These are phyloP conservation scores for Sphagnum magellanicum DNA, from an alignment of 228 moss, liverwort and hornwort genomes.

Conservation along the genomic window DNA sequence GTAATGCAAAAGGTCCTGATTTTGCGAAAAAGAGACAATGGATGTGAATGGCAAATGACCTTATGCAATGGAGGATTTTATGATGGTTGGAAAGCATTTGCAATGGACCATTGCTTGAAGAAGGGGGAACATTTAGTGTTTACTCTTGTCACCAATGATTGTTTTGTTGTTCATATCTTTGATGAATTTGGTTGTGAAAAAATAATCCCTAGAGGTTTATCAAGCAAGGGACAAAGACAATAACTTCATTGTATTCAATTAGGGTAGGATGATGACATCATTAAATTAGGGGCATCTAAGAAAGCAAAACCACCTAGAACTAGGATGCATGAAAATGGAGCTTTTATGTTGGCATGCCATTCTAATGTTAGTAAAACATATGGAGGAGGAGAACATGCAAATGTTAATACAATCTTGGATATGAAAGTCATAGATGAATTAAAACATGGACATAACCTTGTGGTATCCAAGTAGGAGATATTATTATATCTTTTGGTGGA, in stretches of 20 bases:
- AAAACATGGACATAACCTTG: background rate
- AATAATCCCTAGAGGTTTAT: background rate
- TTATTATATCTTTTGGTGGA: too few species aligned
- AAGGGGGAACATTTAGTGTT: constrained; percentile 34
- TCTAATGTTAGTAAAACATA: background rate
- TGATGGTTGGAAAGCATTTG: constrained; percentile 37
- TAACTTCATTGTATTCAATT: too few species aligned
- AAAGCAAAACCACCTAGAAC: background rate
- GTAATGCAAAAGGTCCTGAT: constrained; percentile 4
- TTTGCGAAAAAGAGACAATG: constrained; percentile 13
- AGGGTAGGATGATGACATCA: background rate
- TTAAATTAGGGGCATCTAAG: background rate
- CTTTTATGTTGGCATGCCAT: too few species aligned
- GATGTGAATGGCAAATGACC: constrained; percentile 27
- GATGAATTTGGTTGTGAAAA: constrained; percentile 37
- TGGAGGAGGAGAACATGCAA: background rate
- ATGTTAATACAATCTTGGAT: background rate
- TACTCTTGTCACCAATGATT: constrained; percentile 11
- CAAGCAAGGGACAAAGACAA: too few species aligned
- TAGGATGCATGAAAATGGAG: background rate
- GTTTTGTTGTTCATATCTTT: constrained; percentile 27
- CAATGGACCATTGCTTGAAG: constrained; percentile 25
- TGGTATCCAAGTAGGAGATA: too few species aligned
- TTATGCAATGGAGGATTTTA: constrained; percentile 11
- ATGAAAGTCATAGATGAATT: background rate